A percentile compares a stretch with the other conserved stretches of the same genome.
Conservation (phyloP, 495 filamentous ascomycete species). For the Astrothelium macrocarpum region DNA sequence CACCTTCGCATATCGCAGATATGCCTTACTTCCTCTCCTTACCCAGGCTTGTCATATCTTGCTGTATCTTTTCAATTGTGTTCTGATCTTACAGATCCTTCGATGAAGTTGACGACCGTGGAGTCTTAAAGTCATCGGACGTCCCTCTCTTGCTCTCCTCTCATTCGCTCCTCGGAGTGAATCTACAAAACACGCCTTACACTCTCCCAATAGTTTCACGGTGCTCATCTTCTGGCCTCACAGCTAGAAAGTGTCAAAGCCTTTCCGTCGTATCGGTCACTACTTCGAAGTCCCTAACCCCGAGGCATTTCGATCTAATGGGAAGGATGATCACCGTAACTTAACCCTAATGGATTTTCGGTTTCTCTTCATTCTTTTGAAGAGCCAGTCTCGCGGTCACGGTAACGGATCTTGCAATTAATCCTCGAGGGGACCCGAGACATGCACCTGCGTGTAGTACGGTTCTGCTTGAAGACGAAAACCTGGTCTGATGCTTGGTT, state of each 20-base stretch:
- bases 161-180: slow-evolving; percentile 32
- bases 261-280: slow-evolving; percentile 34
- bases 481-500: slow-evolving; percentile 5
- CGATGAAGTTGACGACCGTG: slow-evolving; percentile 18
- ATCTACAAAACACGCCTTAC: slow-evolving; percentile 42
- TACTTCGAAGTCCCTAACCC: not conserved
- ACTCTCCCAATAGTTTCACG: slow-evolving; percentile 62
- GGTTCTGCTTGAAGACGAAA: not conserved
- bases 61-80: not conserved
- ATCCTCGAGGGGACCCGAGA: not conserved
- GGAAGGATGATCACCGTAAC: slow-evolving; percentile 57
- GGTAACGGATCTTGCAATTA: slow-evolving; percentile 41
- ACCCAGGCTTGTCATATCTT: not conserved
- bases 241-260: slow-evolving; percentile 47
- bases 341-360: slow-evolving; percentile 66
- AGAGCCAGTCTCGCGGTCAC: slow-evolving; percentile 41
- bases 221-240: slow-evolving; percentile 45
- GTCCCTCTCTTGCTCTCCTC: slow-evolving; percentile 11
- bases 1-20: slow-evolving; percentile 1
- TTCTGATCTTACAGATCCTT: not conserved
- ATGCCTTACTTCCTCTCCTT: not conserved
- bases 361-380: slow-evolving; percentile 40
- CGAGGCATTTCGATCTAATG: slow-evolving; percentile 13
- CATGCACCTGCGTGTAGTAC: not conserved
- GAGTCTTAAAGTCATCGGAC: slow-evolving; percentile 13